Conservation (phyloP, 2,329 filamentous ascomycete genomes). For the Trichoderma sp. region DNA sequence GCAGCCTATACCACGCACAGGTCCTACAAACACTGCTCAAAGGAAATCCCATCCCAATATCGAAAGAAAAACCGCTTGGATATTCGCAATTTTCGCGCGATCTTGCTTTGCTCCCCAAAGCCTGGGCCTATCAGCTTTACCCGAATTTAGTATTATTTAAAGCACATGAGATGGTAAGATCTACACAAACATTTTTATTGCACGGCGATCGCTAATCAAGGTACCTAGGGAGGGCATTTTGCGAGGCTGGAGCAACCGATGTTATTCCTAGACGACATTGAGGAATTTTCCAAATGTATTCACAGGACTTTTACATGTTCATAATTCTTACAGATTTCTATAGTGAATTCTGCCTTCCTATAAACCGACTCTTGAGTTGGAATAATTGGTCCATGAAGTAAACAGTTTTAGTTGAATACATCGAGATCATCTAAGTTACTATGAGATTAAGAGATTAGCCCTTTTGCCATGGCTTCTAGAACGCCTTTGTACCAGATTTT, state of each 20-base stretch:
- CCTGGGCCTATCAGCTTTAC: background rate
- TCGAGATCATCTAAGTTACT: background rate
- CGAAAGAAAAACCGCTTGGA: background rate
- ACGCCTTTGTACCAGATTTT: constrained; percentile 38
- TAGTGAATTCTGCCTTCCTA: background rate
- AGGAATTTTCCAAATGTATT: background rate
- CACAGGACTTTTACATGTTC: accelerated
- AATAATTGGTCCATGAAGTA: background rate
- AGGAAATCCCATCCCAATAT: background rate
- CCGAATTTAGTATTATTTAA: background rate
- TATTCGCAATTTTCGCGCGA: background rate
- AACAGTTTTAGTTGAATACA: background rate
- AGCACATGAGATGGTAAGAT: background rate
- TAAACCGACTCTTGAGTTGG: background rate
- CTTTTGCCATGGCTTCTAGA: background rate
- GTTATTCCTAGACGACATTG: background rate
- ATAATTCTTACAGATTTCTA: background rate
- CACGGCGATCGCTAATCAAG: background rate
- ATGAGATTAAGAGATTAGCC: background rate
- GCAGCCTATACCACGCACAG: background rate
- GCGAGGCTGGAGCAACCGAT: background rate
- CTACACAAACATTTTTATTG: background rate
- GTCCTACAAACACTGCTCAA: background rate
- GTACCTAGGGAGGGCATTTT: background rate
- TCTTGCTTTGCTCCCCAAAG: background rate